Evolutionary conservation across 306 rosid genomes (phyloP), one percentile per base, ranked within the genome.

Genomic region (Dicorynia guianensis): DNA sequence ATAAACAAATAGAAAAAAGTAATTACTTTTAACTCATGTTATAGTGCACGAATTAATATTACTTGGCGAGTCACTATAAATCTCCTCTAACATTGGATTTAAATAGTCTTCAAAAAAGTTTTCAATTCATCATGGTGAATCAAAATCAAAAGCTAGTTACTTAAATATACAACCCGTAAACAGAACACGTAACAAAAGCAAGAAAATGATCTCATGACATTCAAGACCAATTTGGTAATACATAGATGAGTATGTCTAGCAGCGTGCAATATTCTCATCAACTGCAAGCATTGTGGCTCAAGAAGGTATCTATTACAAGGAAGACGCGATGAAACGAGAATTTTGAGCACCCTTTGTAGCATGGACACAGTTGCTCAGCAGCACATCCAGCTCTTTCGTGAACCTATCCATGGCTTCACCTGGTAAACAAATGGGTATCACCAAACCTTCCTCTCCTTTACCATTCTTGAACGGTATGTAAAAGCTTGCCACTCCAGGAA

Each of bases 341-440:
- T 20, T 34, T 8, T 33, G n/a, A 47, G 12, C 48, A 40, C 7
- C 9, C 54, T 5, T 40, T 13, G 7, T 36, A 43, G 62, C 30
- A 33, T 33, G 66, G 39, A 5, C 1, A 39, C 19, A 36, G 7
- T 39, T 56, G 10, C 12, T 58, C 56, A 87, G 69, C 8, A 76
- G 43, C 2, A 0, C 1, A 36, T 81, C 44, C 25, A 87, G 53
- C 79, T 80, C 88, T 11, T 15, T 20, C 0, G 47, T 67, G n/a
- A 90, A 90, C 43, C 75, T 80, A 0, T 78, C 78, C 93, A 88
- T 90, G n/a, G 89, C 84, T 0, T 68, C 74, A 1, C 76, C 77
- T 0, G 88, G 89, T 25, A 88, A 79, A 65, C 88, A 86, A 18
- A 90, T n/a, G 0, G 93, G 87, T 6, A 88, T 84, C 17, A 84